Evolutionary conservation across 140 eudicot genomes (phyloP), one percentile per base, ranked within the genome.

Genomic region (Senecio squalidus): DNA sequence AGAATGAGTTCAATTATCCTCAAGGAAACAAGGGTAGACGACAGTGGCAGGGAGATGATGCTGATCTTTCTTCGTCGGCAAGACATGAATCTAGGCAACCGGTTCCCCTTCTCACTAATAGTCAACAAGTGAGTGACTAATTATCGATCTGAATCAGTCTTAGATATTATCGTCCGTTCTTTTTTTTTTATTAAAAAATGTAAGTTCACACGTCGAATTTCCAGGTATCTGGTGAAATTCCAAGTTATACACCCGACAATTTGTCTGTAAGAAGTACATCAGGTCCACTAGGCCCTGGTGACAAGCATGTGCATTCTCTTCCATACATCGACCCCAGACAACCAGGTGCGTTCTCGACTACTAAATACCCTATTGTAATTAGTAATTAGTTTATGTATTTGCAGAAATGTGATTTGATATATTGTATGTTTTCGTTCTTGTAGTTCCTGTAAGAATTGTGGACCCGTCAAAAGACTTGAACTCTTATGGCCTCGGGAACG

Each of bases 371-470:
- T 44, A 29, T 39, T 21, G 9, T 10, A 61, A n/a, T 3, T 26
- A 33, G 5, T 31, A 53, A 10, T 26, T 9, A 28, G 38, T 51
- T 43, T 9, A 14, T 52, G 14, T 72, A 4, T 69, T 46, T 73
- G 73, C 73, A 75, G 38, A 54, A 0, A 2, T 83, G 61, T 89
- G 76, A 47, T 43, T 44, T 58, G 30, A 53, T 38, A 25, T 15
- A 41, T 71, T 13, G 21, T 69, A 18, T 64, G n/a, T 48, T 53
- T n/a, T n/a, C n/a, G n/a, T 76, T 66, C 77, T 25, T 73, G 70
- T 82, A 91, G 98, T 91, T 76, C 98, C 94, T 60, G 94, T 91
- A 40, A 86, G 98, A 83, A 91, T 86, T 51, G 96, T 91, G 62
- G 98, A 91, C 72, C 98, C 96, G 14, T 86, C 96, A 13, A 91